Evolutionary conservation across 495 filamentous ascomycete genomes (phyloP).

Genomic region (Neurospora tetrasperma): DNA sequence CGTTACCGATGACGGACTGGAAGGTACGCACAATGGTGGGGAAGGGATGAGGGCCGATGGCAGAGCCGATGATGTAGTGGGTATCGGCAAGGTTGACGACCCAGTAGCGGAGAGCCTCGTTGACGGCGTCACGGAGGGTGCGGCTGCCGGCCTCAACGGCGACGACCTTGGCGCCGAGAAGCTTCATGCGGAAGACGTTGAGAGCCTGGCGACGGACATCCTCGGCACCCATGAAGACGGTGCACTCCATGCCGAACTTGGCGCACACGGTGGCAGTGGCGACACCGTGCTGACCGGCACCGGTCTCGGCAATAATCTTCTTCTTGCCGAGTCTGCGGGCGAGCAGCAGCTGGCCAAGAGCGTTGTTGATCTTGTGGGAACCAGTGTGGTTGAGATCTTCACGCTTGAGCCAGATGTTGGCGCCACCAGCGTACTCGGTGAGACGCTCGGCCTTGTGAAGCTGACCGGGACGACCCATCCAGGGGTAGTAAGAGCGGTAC

Average conservation of each 20-base stretch:
- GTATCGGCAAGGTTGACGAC: conserved; percentile 78
- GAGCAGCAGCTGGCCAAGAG: conserved; percentile 78
- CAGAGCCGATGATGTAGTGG: conserved; percentile 92
- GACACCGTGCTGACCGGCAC: conserved; percentile 94
- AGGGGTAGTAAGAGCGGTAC: conserved; percentile 91
- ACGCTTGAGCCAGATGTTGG: conserved; percentile 91
- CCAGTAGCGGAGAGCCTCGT: conserved; percentile 86
- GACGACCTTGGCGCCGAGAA: conserved; percentile 83
- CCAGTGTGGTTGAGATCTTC: conserved; percentile 85
- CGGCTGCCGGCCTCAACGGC: conserved; percentile 76
- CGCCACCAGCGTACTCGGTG: conserved; percentile 79
- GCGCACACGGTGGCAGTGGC: conserved; percentile 93
- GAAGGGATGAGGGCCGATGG: conserved; percentile 92
- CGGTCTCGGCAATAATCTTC: conserved; percentile 90
- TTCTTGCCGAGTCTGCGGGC: conserved; percentile 78
- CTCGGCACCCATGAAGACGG: conserved; percentile 92
- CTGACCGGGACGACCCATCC: conserved; percentile 90
- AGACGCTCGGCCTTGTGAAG: conserved; percentile 81
- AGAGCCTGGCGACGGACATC: conserved; percentile 88
- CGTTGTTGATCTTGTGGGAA: conserved; percentile 97
- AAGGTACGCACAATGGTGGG: conserved; percentile 93
- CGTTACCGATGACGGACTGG: conserved; percentile 85
- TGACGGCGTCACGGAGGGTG: conserved; percentile 90
- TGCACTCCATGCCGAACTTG: conserved; percentile 93
- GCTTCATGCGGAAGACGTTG: conserved; percentile 93